Conservation (phyloP, 805 yeast genomes). For the Wickerhamiella vanderwaltii region DNA sequence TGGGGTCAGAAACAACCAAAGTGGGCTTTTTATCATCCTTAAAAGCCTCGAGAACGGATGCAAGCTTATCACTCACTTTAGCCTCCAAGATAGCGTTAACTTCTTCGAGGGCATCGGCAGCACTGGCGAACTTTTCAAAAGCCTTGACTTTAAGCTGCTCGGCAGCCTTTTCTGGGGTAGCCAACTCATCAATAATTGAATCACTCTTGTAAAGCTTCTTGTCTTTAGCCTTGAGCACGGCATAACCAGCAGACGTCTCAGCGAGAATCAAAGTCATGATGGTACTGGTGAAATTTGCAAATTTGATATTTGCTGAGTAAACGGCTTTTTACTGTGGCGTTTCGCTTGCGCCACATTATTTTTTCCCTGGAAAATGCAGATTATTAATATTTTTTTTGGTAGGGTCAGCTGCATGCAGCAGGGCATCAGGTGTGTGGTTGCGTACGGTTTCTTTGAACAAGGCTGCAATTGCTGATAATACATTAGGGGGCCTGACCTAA, state of each 20-base stretch:
- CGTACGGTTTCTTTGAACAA: too few species aligned
- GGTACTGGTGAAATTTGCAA: slow-evolving; percentile 12
- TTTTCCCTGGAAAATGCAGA: too few species aligned
- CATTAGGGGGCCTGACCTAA: too few species aligned
- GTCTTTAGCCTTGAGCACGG: slow-evolving; percentile 92
- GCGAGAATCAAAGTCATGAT: slow-evolving; percentile 48
- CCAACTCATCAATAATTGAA: slow-evolving; percentile 59
- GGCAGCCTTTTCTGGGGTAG: slow-evolving; percentile 73
- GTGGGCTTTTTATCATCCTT: slow-evolving; percentile 52
- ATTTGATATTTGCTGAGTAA: background rate
- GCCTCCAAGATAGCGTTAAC: slow-evolving; percentile 88
- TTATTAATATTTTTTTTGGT: too few species aligned
- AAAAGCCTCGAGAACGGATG: slow-evolving; percentile 44
- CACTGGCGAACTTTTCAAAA: slow-evolving; percentile 86
- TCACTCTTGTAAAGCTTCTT: slow-evolving; percentile 88
- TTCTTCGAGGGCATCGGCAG: slow-evolving; percentile 94
- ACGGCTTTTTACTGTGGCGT: too few species aligned
- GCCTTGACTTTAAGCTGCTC: slow-evolving; percentile 89
- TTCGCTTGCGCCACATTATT: too few species aligned
- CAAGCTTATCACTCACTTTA: slow-evolving; percentile 74
- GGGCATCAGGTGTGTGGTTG: too few species aligned
- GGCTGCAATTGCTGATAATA: too few species aligned
- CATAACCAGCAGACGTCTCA: slow-evolving; percentile 98
- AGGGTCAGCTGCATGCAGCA: too few species aligned
- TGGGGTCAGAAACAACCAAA: slow-evolving; percentile 86